These are phyloP conservation scores for Arthrobotrys sphaeroides DNA, from an alignment of 2,329 filamentous ascomycete genomes.

Conservation along the genomic window DNA sequence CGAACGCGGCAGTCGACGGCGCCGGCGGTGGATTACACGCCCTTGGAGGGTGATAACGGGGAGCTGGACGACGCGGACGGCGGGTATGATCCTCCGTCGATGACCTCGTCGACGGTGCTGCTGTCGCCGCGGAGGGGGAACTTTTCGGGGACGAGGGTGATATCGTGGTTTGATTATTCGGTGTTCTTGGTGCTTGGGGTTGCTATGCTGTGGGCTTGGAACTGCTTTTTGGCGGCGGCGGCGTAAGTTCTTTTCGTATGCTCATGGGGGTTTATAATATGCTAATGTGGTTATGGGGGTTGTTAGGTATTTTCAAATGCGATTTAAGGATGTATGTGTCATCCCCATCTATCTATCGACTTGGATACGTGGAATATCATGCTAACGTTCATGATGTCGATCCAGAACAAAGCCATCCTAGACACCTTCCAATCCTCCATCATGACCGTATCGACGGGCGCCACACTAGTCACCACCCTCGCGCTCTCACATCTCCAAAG, in stretches of 20 bases:
- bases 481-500: constrained; percentile 75
- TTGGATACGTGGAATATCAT: neutral
- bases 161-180: constrained; percentile 85
- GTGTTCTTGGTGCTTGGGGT: constrained; percentile 86
- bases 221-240: constrained; percentile 56
- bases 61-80: constrained; percentile 15
- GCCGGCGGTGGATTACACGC: constrained; percentile 29
- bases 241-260: constrained; percentile 8
- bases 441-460: constrained; percentile 83
- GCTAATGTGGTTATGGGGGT: constrained; percentile 13
- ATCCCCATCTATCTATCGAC: neutral
- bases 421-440: constrained; percentile 90
- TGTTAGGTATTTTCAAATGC: constrained; percentile 78
- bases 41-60: constrained; percentile 22
- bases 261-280: neutral
- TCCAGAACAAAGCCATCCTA: constrained; percentile 72
- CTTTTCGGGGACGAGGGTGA: constrained; percentile 65
- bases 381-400: neutral
- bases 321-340: constrained; percentile 70
- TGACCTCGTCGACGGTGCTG: constrained; percentile 57
- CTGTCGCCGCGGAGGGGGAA: constrained; percentile 58
- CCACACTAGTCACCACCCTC: constrained; percentile 79
- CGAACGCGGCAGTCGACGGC: constrained; percentile 16
- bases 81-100: constrained; percentile 51
- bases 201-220: constrained; percentile 98